Base-by-base conservation (phyloP, 176 grass and related monocot genomes). In the Bothriochloa decipiens region DNA sequence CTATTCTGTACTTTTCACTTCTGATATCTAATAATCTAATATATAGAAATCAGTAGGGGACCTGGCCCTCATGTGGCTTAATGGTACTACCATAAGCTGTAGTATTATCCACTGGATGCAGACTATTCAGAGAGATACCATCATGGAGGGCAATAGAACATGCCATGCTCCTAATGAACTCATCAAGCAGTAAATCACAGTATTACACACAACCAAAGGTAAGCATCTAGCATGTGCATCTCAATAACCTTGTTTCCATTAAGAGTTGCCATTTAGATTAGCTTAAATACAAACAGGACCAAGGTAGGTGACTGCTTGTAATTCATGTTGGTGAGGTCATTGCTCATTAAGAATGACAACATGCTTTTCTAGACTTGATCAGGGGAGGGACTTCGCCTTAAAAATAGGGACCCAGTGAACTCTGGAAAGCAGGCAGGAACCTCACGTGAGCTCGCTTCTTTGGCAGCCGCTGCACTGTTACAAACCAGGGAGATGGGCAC, bases 41-140 rank as follows among this genome's bases (percentile, higher is more conserved):
- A 58, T n/a, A 58, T 11, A 58, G 0, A 58, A 23, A 58, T 58
- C 23, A 27, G 61, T 12, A 25, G 11, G 23, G 8, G 11, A 57
- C 26, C 25, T 15, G 62, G 25, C 62, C 25, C 26, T 28, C 62
- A 12, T 15, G 62, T 29, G 25, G 62, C 62, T 65, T 29, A 78
- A 63, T 62, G 33, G 2, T 5, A 14, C 27, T 8, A 78, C 22
- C n/a, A 23, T 42, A 63, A 77, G 13, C 6, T 78, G 23, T 27
- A 63, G 36, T 78, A 62, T 63, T 16, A 62, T 77, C 5, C 20
- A 26, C 22, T 32, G 15, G 41, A n/a, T 29, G 9, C 25, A 74
- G 39, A 71, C 47, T 83, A 45, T 36, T 83, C 39, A 74, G 8
- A 76, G 74, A 77, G 32, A 60, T 40, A 77, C 15, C n/a, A 40